phyloP scores from a whole-genome alignment of 306 rosid species.

The Quercus glauca region DNA sequence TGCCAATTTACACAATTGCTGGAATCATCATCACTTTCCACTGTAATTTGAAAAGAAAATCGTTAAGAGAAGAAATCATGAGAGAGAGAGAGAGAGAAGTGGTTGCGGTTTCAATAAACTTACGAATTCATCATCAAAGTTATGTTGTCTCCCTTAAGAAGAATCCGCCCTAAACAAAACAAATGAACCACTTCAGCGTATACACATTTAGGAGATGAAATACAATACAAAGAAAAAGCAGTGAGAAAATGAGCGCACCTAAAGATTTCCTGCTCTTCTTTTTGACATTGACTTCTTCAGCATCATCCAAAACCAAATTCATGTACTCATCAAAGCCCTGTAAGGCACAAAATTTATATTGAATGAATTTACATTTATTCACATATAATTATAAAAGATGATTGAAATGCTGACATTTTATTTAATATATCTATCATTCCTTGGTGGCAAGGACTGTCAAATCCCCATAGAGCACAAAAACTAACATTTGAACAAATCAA shows the following conservation, averaged over 20 bases:
- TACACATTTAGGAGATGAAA: not conserved
- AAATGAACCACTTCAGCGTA: constrained; percentile 17
- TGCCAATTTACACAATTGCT: not conserved
- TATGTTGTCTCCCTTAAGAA: constrained; percentile 88
- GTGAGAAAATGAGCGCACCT: constrained; percentile 30
- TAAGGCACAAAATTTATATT: not conserved
- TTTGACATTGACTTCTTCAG: constrained; percentile 76
- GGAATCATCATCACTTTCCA: constrained; percentile 52
- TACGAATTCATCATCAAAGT: constrained; percentile 88
- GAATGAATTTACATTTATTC: not conserved
- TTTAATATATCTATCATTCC: no score
- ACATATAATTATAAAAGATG: not conserved
- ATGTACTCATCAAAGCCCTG: constrained; percentile 81
- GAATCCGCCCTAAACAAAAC: constrained; percentile 65
- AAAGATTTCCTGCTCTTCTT: constrained; percentile 69
- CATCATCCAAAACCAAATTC: constrained; percentile 66
- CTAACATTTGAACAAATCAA: not conserved
- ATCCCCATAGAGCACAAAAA: constrained; percentile 42
- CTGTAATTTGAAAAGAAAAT: constrained; percentile 32
- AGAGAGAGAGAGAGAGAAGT: not conserved
- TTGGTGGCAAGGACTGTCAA: constrained; percentile 32
- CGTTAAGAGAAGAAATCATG: not conserved
- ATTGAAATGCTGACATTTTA: not conserved
- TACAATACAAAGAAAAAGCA: not conserved
- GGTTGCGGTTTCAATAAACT: constrained; percentile 24